Conservation (phyloP, 768 basidiomycete species). For the Serendipita sp. region DNA sequence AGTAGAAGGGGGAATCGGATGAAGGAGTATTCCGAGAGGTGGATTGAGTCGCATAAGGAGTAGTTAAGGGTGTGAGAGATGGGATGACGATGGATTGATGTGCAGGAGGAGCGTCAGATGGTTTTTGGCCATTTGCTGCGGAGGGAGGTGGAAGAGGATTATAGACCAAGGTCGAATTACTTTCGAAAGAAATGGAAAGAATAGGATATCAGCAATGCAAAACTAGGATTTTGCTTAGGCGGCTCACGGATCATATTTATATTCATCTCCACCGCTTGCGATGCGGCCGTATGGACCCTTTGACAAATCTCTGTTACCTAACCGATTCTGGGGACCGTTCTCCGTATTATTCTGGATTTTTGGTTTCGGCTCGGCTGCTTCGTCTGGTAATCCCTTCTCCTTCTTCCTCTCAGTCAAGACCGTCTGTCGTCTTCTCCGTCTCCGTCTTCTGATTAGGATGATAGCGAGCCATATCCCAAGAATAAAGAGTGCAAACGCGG, state of each 20-base stretch:
- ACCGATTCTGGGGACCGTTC: background rate
- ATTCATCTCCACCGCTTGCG: background rate
- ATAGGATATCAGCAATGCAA: background rate
- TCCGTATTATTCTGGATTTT: background rate
- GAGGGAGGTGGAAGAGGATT: background rate
- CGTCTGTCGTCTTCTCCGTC: background rate
- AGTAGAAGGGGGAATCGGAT: background rate
- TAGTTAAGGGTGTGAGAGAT: background rate
- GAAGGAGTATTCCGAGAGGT: background rate
- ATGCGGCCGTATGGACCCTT: background rate
- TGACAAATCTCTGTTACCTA: background rate
- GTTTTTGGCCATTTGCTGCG: background rate
- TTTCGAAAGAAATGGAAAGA: background rate
- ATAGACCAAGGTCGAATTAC: background rate
- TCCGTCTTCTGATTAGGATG: background rate
- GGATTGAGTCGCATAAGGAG: background rate
- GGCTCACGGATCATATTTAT: slow-evolving; percentile 2
- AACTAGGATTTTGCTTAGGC: background rate
- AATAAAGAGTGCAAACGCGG: slow-evolving; percentile 3
- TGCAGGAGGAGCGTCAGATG: background rate
- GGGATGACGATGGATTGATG: slow-evolving; percentile 3
- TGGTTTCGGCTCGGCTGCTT: background rate
- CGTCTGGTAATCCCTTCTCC: background rate
- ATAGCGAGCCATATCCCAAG: background rate
- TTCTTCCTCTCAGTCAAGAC: background rate